Evolutionary conservation across 306 rosid species (phyloP), one percentile per base, ranked within the genome.

Genomic region (Cicer pinnatifidum): DNA sequence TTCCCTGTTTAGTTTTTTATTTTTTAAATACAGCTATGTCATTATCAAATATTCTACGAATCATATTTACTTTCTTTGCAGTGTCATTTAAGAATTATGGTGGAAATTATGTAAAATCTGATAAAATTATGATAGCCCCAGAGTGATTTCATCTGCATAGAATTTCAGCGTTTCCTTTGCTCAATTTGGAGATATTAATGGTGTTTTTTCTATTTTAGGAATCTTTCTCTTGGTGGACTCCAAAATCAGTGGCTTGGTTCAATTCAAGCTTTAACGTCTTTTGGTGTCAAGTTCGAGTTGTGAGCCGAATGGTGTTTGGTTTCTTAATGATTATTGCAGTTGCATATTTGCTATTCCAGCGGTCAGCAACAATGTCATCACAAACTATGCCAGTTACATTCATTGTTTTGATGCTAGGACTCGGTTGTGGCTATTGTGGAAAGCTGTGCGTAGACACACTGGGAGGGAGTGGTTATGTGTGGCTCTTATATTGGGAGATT

Each of bases 401-500:
- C 78, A 79, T 91, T 37, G 57, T 89, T 77, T 74, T 94, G 86
- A 82, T 91, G 71, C 70, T 94, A 13, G 97, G 95, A 58, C 37
- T 84, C 43, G 81, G 41, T 53, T 94, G 97, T 50, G 97, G 99
- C 80, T 78, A 70, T 19, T 86, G 85, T 0, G 99, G 97, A 72
- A 94, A 87, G 87, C 66, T 88, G 33, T 94, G 97, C 76, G 81
- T 91, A 7, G 95, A 88, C 71, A 86, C 96, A 48, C 53, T 91
- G 73, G 99, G 99, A 75, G 99, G 99, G 65, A 91, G 77, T 44
- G 96, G 99, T 48, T 78, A 72, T 50, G 69, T 72, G 50, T 94
- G 99, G 99, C 89, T 91, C 45, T 6, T 88, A 13, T 86, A 77
- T 56, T 91, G 97, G 97, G 96, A 89, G 85, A 75, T 58, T 9